These are phyloP conservation scores for Collariella sp. DNA, from an alignment of 495 filamentous ascomycete species.

Conservation along the genomic window DNA sequence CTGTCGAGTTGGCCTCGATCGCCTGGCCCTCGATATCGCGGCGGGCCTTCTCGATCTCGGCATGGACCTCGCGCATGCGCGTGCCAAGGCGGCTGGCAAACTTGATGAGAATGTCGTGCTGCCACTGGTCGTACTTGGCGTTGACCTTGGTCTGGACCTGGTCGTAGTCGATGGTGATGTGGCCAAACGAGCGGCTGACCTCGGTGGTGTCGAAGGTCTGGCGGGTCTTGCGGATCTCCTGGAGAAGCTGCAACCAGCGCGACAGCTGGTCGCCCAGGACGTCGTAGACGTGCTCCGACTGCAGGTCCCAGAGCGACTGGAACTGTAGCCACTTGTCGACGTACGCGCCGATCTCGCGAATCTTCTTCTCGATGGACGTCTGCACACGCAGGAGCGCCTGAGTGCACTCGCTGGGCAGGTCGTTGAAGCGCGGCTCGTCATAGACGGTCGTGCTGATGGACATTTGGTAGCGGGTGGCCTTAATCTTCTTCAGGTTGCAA, in stretches of 20 bases:
- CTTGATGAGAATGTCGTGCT: slow-evolving; percentile 88
- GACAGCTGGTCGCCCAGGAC: slow-evolving; percentile 83
- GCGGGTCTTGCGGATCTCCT: slow-evolving; percentile 87
- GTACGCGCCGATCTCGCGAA: slow-evolving; percentile 67
- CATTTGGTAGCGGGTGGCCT: slow-evolving; percentile 91
- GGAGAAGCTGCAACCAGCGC: slow-evolving; percentile 85
- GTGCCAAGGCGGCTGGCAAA: slow-evolving; percentile 86
- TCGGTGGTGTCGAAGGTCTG: slow-evolving; percentile 95
- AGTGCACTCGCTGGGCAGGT: slow-evolving; percentile 75
- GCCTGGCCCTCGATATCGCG: slow-evolving; percentile 83
- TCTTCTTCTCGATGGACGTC: slow-evolving; percentile 64
- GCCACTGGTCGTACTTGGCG: slow-evolving; percentile 98
- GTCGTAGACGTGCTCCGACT: slow-evolving; percentile 89
- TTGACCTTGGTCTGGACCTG: slow-evolving; percentile 98
- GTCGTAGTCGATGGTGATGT: slow-evolving; percentile 90
- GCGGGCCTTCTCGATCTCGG: slow-evolving; percentile 79
- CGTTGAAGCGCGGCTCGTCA: slow-evolving; percentile 68
- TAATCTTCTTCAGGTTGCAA: slow-evolving; percentile 85
- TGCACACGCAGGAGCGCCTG: slow-evolving; percentile 71
- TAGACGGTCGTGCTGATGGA: slow-evolving; percentile 55
- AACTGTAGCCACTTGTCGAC: slow-evolving; percentile 98
- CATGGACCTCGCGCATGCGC: slow-evolving; percentile 79
- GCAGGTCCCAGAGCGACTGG: slow-evolving; percentile 96
- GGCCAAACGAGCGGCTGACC: slow-evolving; percentile 80
- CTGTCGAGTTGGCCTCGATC: slow-evolving; percentile 84